Conservation (phyloP, 331 rosid species). For the Malus hybrid region DNA sequence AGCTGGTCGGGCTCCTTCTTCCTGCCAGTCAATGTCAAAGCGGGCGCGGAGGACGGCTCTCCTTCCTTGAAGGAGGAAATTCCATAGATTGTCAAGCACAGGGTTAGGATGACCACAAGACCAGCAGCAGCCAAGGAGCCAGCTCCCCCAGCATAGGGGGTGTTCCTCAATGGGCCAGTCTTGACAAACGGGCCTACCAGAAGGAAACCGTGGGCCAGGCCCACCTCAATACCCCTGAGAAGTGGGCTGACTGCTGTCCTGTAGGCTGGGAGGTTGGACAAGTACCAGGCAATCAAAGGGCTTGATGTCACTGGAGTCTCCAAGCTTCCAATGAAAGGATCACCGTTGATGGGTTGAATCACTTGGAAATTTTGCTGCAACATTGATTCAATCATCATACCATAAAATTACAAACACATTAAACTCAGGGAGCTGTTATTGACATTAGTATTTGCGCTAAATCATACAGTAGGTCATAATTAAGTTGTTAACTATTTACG, state of each 20-base stretch:
- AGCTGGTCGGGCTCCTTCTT: slow-evolving; percentile 87
- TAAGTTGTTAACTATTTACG: background rate
- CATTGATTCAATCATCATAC: background rate
- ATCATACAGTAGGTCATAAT: background rate
- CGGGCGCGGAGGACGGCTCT: slow-evolving; percentile 80
- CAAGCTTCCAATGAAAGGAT: slow-evolving; percentile 95
- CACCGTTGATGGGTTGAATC: slow-evolving; percentile 92
- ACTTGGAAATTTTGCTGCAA: slow-evolving; percentile 84
- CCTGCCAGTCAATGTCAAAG: slow-evolving; percentile 75
- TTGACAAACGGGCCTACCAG: slow-evolving; percentile 88
- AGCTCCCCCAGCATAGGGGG: slow-evolving; percentile 52
- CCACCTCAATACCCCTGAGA: slow-evolving; percentile 82
- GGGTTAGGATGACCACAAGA: slow-evolving; percentile 73
- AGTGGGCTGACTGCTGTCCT: slow-evolving; percentile 92
- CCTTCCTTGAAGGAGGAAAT: slow-evolving; percentile 85
- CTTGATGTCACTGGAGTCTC: slow-evolving; percentile 99
- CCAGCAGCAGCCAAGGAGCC: slow-evolving; percentile 90
- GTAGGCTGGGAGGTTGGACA: slow-evolving; percentile 92
- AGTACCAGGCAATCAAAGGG: slow-evolving; percentile 91
- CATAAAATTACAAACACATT: background rate
- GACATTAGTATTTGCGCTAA: no score
- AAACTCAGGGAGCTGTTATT: background rate
- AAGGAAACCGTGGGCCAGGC: slow-evolving; percentile 80
- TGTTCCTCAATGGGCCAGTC: slow-evolving; percentile 88
- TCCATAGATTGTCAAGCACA: slow-evolving; percentile 73